Percentiles rank a stretch among this genome's conserved stretches.
These are phyloP conservation scores for Penicillium macrosclerotiorum DNA, from an alignment of 495 filamentous ascomycete species.

Conservation along the genomic window DNA sequence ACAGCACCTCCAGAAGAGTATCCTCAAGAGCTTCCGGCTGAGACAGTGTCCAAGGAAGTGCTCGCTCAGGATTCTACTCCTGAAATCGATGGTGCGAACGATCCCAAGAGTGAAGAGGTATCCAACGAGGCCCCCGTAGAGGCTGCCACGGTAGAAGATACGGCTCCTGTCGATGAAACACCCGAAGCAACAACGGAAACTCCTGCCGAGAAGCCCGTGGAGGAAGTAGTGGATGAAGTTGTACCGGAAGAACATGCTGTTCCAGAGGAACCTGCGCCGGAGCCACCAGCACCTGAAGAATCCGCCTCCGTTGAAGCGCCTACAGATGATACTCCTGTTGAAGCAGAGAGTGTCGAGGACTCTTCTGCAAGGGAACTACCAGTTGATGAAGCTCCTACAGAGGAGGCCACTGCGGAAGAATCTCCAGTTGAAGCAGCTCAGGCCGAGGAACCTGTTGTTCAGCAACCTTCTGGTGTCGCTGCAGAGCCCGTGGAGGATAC, in stretches of 20 bases:
- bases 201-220: no score
- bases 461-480: slow-evolving; percentile 6
- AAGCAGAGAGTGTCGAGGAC: slow-evolving; percentile 1
- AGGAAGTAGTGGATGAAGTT: no score
- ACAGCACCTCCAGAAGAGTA: slow-evolving; percentile 1
- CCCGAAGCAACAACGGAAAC: no score
- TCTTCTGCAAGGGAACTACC: slow-evolving; percentile 13
- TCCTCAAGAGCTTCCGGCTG: slow-evolving; percentile 8
- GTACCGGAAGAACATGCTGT: neutral
- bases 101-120: neutral
- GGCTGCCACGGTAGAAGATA: slow-evolving; percentile 7
- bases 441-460: slow-evolving; percentile 19
- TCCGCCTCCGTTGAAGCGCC: neutral
- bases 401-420: slow-evolving; percentile 13
- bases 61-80: neutral
- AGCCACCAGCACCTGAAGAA: neutral
- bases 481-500: neutral
- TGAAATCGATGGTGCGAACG: neutral
- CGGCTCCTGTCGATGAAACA: neutral
- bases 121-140: slow-evolving; percentile 8
- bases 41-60: neutral
- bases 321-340: slow-evolving; percentile 3
- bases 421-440: slow-evolving; percentile 12
- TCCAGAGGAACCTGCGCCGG: neutral
- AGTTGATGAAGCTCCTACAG: slow-evolving; percentile 8